phyloP scores from a whole-genome alignment of 129 eudicot species.

The Flaveria trinervia region DNA sequence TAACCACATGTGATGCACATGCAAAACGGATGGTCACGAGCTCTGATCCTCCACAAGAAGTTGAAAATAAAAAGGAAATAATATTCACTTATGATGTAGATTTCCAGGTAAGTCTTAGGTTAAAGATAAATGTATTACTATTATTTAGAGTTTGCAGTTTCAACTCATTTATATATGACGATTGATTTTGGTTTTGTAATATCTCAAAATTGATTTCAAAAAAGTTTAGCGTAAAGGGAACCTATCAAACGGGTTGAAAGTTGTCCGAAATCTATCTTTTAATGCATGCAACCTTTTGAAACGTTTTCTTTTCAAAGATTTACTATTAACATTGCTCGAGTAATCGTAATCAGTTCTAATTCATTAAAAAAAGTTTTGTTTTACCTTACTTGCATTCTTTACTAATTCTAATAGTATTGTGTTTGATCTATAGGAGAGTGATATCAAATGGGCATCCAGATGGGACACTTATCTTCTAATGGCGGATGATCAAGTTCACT shows the following conservation, averaged over 20 bases:
- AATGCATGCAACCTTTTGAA: neutral
- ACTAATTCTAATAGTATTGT: slow-evolving; percentile 20
- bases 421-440: slow-evolving; percentile 50
- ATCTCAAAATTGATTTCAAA: neutral
- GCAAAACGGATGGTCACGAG: slow-evolving; percentile 54
- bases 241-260: neutral
- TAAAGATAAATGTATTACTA: neutral
- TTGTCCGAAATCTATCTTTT: neutral
- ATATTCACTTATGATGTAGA: slow-evolving; percentile 65
- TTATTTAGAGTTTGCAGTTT: neutral
- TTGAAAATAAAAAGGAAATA: slow-evolving; percentile 60
- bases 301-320: slow-evolving; percentile 30
- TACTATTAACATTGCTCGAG: no score
- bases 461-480: slow-evolving; percentile 68
- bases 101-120: slow-evolving; percentile 48
- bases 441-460: slow-evolving; percentile 69
- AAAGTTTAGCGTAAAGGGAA: neutral
- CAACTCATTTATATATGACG: neutral
- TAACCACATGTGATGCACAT: slow-evolving; percentile 72
- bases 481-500: slow-evolving; percentile 67
- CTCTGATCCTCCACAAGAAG: slow-evolving; percentile 70
- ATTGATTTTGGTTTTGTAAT: neutral
- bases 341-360: no score
- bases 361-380: no score
- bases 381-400: no score